phyloP scores from a whole-genome alignment of 169 alveolate species.

The Eimeria mitis region DNA sequence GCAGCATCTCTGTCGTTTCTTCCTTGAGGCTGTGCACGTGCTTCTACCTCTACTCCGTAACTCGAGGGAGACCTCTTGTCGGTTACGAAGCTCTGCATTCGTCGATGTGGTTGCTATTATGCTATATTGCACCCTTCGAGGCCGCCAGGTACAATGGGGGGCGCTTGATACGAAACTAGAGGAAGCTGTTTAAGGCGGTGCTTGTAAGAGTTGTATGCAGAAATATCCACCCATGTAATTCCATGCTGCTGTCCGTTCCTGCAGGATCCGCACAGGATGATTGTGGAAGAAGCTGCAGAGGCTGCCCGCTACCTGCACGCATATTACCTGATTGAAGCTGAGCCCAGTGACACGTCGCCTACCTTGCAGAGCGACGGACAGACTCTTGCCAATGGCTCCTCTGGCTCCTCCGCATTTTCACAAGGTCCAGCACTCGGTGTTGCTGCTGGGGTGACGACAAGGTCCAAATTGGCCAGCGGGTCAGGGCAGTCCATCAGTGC shows the following conservation, averaged over 20 bases:
- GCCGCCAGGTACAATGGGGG: constrained; percentile 50
- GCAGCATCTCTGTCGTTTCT: constrained; percentile 72
- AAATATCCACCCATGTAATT: background rate
- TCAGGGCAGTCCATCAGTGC: background rate
- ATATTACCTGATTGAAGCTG: constrained; percentile 62
- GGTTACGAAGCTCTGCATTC: background rate
- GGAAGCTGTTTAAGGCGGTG: background rate
- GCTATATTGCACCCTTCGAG: constrained; percentile 72
- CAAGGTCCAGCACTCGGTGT: background rate
- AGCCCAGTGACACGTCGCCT: background rate
- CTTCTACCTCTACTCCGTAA: constrained; percentile 70
- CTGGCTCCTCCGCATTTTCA: background rate
- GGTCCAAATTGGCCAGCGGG: background rate
- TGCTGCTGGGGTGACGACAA: background rate
- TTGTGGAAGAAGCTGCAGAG: constrained; percentile 25
- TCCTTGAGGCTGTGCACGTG: constrained; percentile 68
- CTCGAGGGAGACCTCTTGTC: background rate
- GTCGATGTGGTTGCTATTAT: constrained; percentile 42
- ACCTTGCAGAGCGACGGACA: background rate
- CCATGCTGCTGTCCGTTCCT: background rate
- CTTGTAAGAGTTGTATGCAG: background rate
- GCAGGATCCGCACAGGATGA: constrained; percentile 42
- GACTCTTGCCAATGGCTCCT: background rate
- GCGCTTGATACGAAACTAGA: background rate
- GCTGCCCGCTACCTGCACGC: constrained; percentile 72